Base-by-base conservation (phyloP, 176 grass and related monocot species). In the Poa annua region DNA sequence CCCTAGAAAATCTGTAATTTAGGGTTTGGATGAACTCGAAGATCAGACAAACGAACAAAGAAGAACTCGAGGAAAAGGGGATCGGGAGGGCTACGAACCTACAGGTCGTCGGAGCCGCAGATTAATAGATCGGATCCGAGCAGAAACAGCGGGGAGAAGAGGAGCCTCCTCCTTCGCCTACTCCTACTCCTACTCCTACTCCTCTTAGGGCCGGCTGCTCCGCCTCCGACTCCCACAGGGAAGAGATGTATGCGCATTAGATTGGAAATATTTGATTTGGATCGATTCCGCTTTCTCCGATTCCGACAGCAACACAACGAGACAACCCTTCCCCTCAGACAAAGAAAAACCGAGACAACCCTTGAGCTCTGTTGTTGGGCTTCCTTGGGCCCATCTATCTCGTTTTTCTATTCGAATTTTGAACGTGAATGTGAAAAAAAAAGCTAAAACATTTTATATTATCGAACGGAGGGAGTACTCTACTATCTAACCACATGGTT, bases 301-400 rank as follows among this genome's bases (percentile, higher is more conserved):
- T 49, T 73, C 44, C 44, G 70, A 74, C 70, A 74, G 70, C 70
- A 32, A 10, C 44, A 74, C 61, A 64, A 22, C 70, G 47, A 26
- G 45, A 50, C 44, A 32, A 51, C 44, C 66, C 44, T 50, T 74
- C 2, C 29, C 29, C 29, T 29, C 1, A 29, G 2, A 29, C 1
- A 29, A 29, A 29, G 29, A 1, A 29, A 29, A 29, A 29, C 29
- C 70, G 47, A 26, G 45, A 50, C 70, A 32, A 51, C 44, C 66
- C 44, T 50, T 74, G 47, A 48, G 47, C 71, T 52, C 29, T 15
- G 26, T 51, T 19, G 16, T 34, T 74, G 71, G 71, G 71, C 71
- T 71, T 11, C 2, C 38, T 0, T 39, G 20, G 67, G 66, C 66
- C 66, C 66, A 22, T 32, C 70, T 47, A 29, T 74, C 45, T 74